Percentiles rank a stretch among this genome's conserved stretches.
These are phyloP conservation scores for Candida mesenterica DNA, from an alignment of 1,139 yeast genomes.

Conservation along the genomic window DNA sequence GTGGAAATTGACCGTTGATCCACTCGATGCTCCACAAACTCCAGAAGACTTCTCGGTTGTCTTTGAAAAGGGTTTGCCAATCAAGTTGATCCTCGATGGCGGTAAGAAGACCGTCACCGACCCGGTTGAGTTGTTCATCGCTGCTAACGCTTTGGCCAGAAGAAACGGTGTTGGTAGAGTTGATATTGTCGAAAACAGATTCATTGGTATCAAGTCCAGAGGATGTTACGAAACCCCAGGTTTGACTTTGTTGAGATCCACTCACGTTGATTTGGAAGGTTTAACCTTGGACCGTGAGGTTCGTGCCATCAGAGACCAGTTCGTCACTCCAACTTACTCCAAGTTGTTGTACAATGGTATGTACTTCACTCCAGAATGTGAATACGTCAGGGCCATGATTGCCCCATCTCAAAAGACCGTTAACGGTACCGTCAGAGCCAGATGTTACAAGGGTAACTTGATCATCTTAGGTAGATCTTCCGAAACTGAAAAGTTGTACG, in stretches of 20 bases:
- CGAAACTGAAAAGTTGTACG: constrained; percentile 91
- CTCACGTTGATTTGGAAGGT: constrained; percentile 97
- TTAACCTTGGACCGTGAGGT: constrained; percentile 96
- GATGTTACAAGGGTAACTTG: constrained; percentile 88
- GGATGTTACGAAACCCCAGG: constrained; percentile 99
- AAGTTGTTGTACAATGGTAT: constrained; percentile 93
- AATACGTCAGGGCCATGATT: constrained; percentile 89
- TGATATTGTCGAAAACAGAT: constrained; percentile 98
- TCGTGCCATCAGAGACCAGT: constrained; percentile 92
- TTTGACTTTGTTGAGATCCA: constrained; percentile 85
- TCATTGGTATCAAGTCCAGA: constrained; percentile 97
- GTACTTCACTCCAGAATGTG: constrained; percentile 98
- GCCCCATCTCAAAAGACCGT: constrained; percentile 92
- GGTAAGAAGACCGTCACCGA: constrained; percentile 64
- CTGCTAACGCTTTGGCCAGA: constrained; percentile 94
- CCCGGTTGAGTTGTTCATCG: constrained; percentile 87
- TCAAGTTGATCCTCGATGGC: constrained; percentile 68
- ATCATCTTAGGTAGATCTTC: constrained; percentile 90
- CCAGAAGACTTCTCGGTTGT: constrained; percentile 87
- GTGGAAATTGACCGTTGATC: constrained; percentile 99
- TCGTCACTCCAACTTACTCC: constrained; percentile 91
- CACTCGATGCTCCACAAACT: constrained; percentile 86
- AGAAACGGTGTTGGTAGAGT: constrained; percentile 99
- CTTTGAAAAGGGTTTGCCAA: constrained; percentile 86
- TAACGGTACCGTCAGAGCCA: constrained; percentile 92